These are phyloP conservation scores for Hymenoscyphus occultus DNA, from an alignment of 2,329 filamentous ascomycete species.

Conservation along the genomic window DNA sequence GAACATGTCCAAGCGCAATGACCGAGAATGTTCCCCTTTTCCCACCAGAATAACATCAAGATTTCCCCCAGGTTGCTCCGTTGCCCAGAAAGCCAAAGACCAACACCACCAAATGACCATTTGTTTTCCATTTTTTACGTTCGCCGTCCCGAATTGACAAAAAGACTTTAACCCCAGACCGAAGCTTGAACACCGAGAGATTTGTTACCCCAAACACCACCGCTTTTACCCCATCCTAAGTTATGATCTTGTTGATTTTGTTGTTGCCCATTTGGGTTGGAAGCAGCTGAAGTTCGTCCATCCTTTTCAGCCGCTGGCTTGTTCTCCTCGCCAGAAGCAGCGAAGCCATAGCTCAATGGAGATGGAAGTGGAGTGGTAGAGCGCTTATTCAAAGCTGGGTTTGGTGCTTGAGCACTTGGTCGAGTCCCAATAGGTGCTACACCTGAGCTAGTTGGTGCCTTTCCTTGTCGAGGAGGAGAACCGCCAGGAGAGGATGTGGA, in stretches of 20 bases:
- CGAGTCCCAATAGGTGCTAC: constrained; percentile 94
- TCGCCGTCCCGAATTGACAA: constrained; percentile 8
- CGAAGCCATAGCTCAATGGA: constrained; percentile 75
- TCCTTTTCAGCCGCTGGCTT: constrained; percentile 39
- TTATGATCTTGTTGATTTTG: constrained; percentile 40
- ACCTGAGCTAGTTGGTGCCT: constrained; percentile 55
- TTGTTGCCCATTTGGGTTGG: constrained; percentile 51
- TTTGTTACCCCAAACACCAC: constrained; percentile 82
- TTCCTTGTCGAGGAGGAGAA: constrained; percentile 71
- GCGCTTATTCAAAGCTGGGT: constrained; percentile 61
- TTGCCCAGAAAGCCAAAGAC: constrained; percentile 11
- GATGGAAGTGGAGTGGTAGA: constrained; percentile 90
- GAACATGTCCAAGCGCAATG: background rate
- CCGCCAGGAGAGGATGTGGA: constrained; percentile 83
- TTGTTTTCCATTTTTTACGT: constrained; percentile 12
- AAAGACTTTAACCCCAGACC: constrained; percentile 75
- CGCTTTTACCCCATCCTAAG: constrained; percentile 70
- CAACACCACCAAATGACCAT: constrained; percentile 11
- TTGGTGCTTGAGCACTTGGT: constrained; percentile 59
- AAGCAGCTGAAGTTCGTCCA: constrained; percentile 51
- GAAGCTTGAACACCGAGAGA: constrained; percentile 85
- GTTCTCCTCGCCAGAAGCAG: constrained; percentile 50
- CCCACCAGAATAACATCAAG: background rate
- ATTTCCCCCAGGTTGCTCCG: constrained; percentile 11
- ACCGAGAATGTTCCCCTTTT: background rate